Conservation (phyloP, 768 basidiomycete genomes). For the Myochromella boudieri region DNA sequence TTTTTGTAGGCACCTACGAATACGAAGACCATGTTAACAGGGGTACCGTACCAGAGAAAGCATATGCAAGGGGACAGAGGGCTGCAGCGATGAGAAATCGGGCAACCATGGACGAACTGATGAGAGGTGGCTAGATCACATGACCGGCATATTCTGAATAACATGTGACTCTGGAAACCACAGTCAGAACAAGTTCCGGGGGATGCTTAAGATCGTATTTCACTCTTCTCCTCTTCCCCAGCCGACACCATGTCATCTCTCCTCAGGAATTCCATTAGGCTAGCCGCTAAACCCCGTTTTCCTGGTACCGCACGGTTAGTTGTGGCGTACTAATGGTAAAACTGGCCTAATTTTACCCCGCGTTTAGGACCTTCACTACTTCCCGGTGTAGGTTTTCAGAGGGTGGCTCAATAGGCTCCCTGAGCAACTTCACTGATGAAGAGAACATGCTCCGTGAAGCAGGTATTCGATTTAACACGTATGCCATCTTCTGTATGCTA, state of each 20-base stretch:
- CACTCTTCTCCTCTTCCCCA: background rate
- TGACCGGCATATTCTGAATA: constrained; percentile 4
- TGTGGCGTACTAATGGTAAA: background rate
- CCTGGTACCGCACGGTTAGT: constrained; percentile 8
- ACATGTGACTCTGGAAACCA: constrained; percentile 12
- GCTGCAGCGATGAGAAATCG: constrained; percentile 43
- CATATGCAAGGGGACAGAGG: constrained; percentile 46
- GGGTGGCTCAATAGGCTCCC: constrained; percentile 45
- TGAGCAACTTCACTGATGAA: constrained; percentile 89
- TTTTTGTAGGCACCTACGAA: constrained; percentile 37
- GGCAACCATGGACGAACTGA: constrained; percentile 35
- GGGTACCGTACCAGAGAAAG: constrained; percentile 64
- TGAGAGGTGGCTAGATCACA: background rate
- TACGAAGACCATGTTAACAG: constrained; percentile 73
- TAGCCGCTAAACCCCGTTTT: constrained; percentile 8
- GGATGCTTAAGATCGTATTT: background rate
- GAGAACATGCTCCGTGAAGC: constrained; percentile 92
- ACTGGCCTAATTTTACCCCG: background rate
- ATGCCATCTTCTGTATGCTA: background rate
- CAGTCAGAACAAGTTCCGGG: background rate
- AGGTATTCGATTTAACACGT: constrained; percentile 42
- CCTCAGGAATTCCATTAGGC: constrained; percentile 16
- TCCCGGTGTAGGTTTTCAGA: constrained; percentile 31
- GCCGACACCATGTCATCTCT: constrained; percentile 15
- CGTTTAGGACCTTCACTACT: constrained; percentile 36